A percentile compares a stretch with the other conserved stretches of the same genome.
Evolutionary conservation across 208 protist species (phyloP).

Genomic region (Naegleria fowleri): DNA sequence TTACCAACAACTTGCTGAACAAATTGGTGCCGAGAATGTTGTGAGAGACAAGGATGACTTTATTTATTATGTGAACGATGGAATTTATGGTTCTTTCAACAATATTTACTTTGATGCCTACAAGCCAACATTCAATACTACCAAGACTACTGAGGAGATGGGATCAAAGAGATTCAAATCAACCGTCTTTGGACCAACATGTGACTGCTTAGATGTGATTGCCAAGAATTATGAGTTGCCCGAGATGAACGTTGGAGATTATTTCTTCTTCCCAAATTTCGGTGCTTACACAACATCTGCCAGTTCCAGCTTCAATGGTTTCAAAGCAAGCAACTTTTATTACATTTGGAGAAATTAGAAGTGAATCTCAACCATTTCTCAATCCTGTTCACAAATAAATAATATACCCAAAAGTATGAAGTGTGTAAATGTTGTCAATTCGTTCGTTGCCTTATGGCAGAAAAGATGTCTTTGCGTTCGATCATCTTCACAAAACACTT

Average conservation of each 20-base stretch:
- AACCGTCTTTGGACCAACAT: constrained; percentile 73
- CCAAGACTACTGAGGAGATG: constrained; percentile 41
- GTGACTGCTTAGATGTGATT: constrained; percentile 70
- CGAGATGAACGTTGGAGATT: constrained; percentile 64
- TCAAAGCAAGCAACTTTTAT: constrained; percentile 43
- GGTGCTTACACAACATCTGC: constrained; percentile 69
- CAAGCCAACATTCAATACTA: constrained; percentile 31
- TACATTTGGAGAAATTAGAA: neutral
- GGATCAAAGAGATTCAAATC: constrained; percentile 40
- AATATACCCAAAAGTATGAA: too few species aligned
- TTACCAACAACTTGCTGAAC: constrained; percentile 38
- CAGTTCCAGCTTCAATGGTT: constrained; percentile 69
- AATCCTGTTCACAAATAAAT: too few species aligned
- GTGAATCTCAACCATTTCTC: too few species aligned
- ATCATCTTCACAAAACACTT: too few species aligned
- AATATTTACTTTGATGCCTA: constrained; percentile 71
- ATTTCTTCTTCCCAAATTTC: constrained; percentile 64
- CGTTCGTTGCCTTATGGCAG: too few species aligned
- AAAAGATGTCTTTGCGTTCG: too few species aligned
- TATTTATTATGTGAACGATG: constrained; percentile 74
- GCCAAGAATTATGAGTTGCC: constrained; percentile 60
- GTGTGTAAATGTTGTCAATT: too few species aligned
- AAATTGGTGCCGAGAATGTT: constrained; percentile 27
- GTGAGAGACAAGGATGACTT: constrained; percentile 39
- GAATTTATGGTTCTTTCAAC: constrained; percentile 74